Evolutionary conservation across 2,329 filamentous ascomycete species (phyloP).

Genomic region (Coleophoma eucalyptorum): DNA sequence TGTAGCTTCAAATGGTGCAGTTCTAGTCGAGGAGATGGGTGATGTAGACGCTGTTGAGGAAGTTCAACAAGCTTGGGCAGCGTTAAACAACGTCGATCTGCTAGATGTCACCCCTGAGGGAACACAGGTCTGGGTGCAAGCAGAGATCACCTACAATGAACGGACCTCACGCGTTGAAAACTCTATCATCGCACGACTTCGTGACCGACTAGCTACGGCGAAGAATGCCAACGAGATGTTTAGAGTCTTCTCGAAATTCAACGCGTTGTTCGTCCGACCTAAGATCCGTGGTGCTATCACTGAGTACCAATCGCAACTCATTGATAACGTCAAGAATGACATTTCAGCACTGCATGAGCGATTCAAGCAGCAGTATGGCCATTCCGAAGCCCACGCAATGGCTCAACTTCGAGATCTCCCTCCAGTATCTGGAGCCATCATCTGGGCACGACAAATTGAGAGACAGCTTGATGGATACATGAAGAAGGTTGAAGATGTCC

Average conservation of each 20-base stretch:
- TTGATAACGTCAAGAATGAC: conserved; percentile 96
- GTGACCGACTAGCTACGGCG: conserved; percentile 89
- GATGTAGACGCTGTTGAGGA: conserved; percentile 97
- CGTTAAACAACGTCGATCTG: conserved; percentile 90
- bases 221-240: conserved; percentile 99
- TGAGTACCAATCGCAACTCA: conserved; percentile 96
- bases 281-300: conserved; percentile 98
- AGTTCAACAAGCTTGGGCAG: conserved; percentile 90
- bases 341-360: conserved; percentile 91
- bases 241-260: conserved; percentile 99
- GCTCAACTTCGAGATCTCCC: conserved; percentile 93
- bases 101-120: conserved; percentile 88
- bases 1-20: conserved; percentile 52
- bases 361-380: conserved; percentile 98
- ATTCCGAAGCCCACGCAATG: conserved; percentile 98
- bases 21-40: conserved; percentile 88
- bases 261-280: conserved; percentile 95
- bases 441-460: conserved; percentile 97
- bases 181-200: conserved; percentile 91
- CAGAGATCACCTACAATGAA: conserved; percentile 95
- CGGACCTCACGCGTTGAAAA: conserved; percentile 96
- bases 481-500: conserved; percentile 97
- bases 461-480: conserved; percentile 94
- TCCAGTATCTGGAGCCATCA: conserved; percentile 93
- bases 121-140: conserved; percentile 87